phyloP scores from a whole-genome alignment of 805 yeast species.

The Metschnikowia colocasiae region DNA sequence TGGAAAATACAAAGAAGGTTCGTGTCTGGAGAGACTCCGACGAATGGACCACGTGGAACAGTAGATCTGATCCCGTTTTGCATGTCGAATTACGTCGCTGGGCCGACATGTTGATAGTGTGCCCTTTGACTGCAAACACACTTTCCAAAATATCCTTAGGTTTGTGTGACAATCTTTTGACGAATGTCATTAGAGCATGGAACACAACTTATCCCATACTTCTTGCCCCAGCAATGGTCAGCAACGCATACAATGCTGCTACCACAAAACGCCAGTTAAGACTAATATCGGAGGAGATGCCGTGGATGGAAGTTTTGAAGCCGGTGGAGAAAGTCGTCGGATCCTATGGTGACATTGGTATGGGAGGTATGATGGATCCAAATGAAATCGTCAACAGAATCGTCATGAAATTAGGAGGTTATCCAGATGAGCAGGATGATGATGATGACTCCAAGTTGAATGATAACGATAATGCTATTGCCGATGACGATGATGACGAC shows the following conservation, averaged over 20 bases:
- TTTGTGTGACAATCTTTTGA: conserved; percentile 84
- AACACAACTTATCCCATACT: conserved; percentile 85
- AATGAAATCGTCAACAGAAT: conserved; percentile 86
- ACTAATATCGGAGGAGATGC: conserved; percentile 82
- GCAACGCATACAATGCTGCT: conserved; percentile 85
- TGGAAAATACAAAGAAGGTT: conserved; percentile 41
- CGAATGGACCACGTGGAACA: conserved; percentile 73
- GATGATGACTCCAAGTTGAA: conserved; percentile 47
- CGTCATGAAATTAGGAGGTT: conserved; percentile 62
- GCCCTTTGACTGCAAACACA: conserved; percentile 94
- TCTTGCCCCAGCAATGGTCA: conserved; percentile 94
- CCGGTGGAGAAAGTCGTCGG: conserved; percentile 94
- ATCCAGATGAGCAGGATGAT: conserved; percentile 48
- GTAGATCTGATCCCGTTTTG: conserved; percentile 82
- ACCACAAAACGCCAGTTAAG: conserved; percentile 80
- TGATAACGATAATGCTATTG: conserved; percentile 28
- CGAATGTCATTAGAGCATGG: conserved; percentile 94
- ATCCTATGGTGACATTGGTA: conserved; percentile 94
- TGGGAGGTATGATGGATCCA: conserved; percentile 99
- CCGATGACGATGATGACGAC: conserved; percentile 28
- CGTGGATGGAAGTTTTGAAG: conserved; percentile 88
- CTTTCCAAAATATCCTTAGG: conserved; percentile 87
- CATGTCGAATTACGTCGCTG: conserved; percentile 93
- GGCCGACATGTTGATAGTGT: conserved; percentile 91
- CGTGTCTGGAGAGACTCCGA: conserved; percentile 56